Conservation (phyloP, 2,329 filamentous ascomycete species). For the Paracamarosporium sp. region DNA sequence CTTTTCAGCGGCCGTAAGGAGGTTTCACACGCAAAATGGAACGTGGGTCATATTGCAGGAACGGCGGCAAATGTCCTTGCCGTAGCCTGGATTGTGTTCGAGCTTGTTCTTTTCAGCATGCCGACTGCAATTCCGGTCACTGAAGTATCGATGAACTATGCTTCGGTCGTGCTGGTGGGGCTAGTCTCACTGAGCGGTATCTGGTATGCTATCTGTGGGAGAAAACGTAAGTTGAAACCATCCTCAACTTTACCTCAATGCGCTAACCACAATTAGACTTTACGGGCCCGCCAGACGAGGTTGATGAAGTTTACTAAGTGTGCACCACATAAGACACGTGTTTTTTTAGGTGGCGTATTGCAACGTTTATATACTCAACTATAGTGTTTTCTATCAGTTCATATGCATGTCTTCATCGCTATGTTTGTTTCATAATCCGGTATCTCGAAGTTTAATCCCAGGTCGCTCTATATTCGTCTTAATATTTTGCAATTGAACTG, state of each 20-base stretch:
- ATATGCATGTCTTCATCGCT: too few species aligned
- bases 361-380: background rate
- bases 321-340: background rate
- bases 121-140: constrained; percentile 62
- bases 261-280: background rate
- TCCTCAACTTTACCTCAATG: background rate
- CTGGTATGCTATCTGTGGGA: background rate
- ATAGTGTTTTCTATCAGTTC: background rate
- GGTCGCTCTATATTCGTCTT: too few species aligned
- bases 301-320: background rate
- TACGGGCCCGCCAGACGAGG: background rate
- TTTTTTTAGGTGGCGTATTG: background rate
- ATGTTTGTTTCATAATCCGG: too few species aligned
- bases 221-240: background rate
- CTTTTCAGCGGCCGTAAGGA: constrained; percentile 50
- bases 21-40: constrained; percentile 58
- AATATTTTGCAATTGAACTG: too few species aligned
- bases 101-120: constrained; percentile 56
- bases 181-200: constrained; percentile 43
- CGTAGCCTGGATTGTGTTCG: constrained; percentile 58
- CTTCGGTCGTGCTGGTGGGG: constrained; percentile 61
- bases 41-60: constrained; percentile 53
- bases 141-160: constrained; percentile 63
- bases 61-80: constrained; percentile 55
- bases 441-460: too few species aligned